phyloP scores from a whole-genome alignment of 2,329 filamentous ascomycete species.

The Talaromyces sp. region DNA sequence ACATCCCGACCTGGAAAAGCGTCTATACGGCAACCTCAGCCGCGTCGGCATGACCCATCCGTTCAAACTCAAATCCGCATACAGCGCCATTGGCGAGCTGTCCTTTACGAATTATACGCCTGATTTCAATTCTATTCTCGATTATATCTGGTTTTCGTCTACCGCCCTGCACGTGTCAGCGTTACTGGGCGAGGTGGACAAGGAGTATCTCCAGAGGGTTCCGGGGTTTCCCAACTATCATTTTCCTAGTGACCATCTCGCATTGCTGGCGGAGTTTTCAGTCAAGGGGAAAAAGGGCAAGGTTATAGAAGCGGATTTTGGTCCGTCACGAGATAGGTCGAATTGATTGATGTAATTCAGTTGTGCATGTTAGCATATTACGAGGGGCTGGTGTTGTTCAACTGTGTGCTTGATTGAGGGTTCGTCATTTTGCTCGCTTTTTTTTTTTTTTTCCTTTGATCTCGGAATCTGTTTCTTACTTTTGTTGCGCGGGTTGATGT shows the following conservation, averaged over 20 bases:
- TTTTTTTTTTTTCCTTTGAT: slow-evolving; percentile 27
- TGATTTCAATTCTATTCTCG: slow-evolving; percentile 85
- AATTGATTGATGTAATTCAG: slow-evolving; percentile 29
- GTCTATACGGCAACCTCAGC: slow-evolving; percentile 91
- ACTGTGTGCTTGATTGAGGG: slow-evolving; percentile 24
- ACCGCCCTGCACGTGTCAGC: slow-evolving; percentile 82
- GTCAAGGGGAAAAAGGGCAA: slow-evolving; percentile 86
- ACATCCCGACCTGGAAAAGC: slow-evolving; percentile 74
- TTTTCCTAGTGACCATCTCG: slow-evolving; percentile 89
- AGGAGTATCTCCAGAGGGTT: slow-evolving; percentile 77
- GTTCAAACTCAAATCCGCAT: slow-evolving; percentile 89
- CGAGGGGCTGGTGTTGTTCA: slow-evolving; percentile 37
- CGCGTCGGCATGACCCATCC: slow-evolving; percentile 89
- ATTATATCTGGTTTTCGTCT: slow-evolving; percentile 97
- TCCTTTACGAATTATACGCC: slow-evolving; percentile 97
- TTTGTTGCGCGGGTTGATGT: slow-evolving; percentile 21
- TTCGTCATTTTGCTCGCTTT: slow-evolving; percentile 30
- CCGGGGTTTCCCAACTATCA: slow-evolving; percentile 92
- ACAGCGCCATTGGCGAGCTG: slow-evolving; percentile 78
- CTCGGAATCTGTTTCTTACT: slow-evolving; percentile 39
- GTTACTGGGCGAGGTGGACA: slow-evolving; percentile 80
- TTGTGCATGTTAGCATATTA: slow-evolving; percentile 36
- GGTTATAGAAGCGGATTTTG: slow-evolving; percentile 62
- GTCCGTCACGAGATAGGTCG: slow-evolving; percentile 41
- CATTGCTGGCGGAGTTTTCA: slow-evolving; percentile 82